phyloP scores from a whole-genome alignment of 2,329 filamentous ascomycete genomes.

The Beauveria pseudobassiana region DNA sequence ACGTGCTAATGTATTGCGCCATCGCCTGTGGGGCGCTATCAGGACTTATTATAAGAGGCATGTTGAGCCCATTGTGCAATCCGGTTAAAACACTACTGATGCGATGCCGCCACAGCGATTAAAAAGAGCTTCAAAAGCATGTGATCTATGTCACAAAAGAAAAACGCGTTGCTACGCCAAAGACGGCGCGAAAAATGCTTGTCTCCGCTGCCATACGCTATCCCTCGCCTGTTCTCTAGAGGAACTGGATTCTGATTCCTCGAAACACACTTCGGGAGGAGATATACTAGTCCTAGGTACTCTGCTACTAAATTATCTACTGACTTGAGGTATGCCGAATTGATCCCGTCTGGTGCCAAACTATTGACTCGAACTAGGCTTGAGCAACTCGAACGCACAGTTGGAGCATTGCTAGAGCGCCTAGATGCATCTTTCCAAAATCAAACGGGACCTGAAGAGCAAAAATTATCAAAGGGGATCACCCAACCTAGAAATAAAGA shows the following conservation, averaged over 20 bases:
- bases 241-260: neutral
- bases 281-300: too few species aligned
- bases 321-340: neutral
- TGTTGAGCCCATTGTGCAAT: too few species aligned
- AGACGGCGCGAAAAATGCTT: constrained; percentile 7
- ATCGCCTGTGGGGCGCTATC: neutral
- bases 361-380: neutral
- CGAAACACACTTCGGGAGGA: neutral
- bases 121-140: constrained; percentile 21
- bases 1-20: neutral
- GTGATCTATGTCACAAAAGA: constrained; percentile 18
- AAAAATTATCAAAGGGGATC: too few species aligned
- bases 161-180: constrained; percentile 22
- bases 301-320: neutral
- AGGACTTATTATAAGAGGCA: too few species aligned
- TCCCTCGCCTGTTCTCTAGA: constrained; percentile 18
- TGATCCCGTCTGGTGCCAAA: neutral
- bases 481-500: neutral
- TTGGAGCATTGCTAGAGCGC: neutral
- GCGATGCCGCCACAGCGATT: constrained; percentile 18
- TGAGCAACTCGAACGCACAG: neutral
- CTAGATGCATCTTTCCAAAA: neutral
- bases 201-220: constrained; percentile 20
- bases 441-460: too few species aligned
- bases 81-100: neutral